Conservation (phyloP, 441 rosid genomes). For the Bruguiera hainesii region DNA sequence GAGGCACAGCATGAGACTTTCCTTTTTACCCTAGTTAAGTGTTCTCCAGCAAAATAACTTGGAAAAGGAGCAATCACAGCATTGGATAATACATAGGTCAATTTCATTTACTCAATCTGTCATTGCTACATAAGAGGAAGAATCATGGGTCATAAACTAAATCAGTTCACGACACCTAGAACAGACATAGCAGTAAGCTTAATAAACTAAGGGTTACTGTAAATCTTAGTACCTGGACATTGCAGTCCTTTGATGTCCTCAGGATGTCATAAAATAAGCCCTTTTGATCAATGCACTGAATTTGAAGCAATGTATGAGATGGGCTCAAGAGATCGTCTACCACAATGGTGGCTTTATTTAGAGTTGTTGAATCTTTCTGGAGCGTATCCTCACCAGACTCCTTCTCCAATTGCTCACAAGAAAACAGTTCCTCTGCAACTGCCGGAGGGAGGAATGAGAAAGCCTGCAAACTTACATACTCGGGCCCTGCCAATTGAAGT, state of each 20-base stretch:
- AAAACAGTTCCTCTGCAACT: constrained; percentile 58
- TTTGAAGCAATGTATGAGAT: constrained; percentile 73
- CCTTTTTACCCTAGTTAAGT: no score
- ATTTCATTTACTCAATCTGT: not conserved
- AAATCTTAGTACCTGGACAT: constrained; percentile 48
- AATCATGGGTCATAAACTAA: not conserved
- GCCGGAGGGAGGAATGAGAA: constrained; percentile 49
- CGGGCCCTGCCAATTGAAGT: constrained; percentile 69
- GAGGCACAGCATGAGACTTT: no score
- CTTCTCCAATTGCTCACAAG: constrained; percentile 38
- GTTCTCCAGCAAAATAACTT: not conserved
- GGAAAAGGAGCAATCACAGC: not conserved
- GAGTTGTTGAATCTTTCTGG: constrained; percentile 40
- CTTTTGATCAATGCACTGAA: constrained; percentile 68
- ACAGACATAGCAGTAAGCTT: not conserved
- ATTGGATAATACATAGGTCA: not conserved
- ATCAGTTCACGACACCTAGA: not conserved
- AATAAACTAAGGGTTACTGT: not conserved
- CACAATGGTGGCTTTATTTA: constrained; percentile 47
- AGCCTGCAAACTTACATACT: constrained; percentile 51
- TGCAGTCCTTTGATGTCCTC: constrained; percentile 78
- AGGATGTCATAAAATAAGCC: constrained; percentile 74
- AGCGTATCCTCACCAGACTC: constrained; percentile 39
- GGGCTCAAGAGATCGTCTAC: constrained; percentile 74
- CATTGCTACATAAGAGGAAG: not conserved